Evolutionary conservation across 2,329 filamentous ascomycete species (phyloP), one percentile per base, ranked within the genome.

Genomic region (Colletotrichum nymphaeae): DNA sequence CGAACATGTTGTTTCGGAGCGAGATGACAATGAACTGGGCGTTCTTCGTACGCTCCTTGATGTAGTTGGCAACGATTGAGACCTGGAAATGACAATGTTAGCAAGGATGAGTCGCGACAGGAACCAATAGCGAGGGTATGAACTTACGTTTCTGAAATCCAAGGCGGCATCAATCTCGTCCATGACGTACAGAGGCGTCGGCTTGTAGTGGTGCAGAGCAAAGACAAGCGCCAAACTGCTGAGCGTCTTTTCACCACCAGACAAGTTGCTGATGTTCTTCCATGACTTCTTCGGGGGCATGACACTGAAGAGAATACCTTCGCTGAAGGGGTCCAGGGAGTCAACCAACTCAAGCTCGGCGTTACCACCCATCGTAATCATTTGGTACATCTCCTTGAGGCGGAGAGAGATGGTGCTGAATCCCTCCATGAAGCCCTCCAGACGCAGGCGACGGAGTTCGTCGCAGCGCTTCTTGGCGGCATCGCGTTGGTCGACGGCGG

Each of bases 231-330:
- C 97, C 83, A 99, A 85, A 83, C 93, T 96, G 77, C 94, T 97
- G 75, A 99, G 86, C 49, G 97, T 99, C 90, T 99, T 99, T 85
- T 99, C 97, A 75, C 97, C 97, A 87, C 97, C 97, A 37, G 93
- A 96, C 77, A 99, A 82, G 82, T 99, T 98, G 80, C 93, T 93
- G 80, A 99, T 99, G 81, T 98, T 99, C 89, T 98, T 99, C 97
- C 97, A 99, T 80, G 93, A 97, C 89, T 99, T 99, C 90, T 99
- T 99, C 14, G 97, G 97, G 63, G 97, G 97, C 97, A 99, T 99
- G 76, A 99, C 97, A 69, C 93, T 96, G 87, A 99, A 99, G 60
- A 98, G 83, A 75, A 99, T 98, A 30, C 97, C 97, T 83, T 99
- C 97, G 7, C 94, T 95, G 87, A 99, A 99, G 0, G 97, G 97